Base-by-base conservation (phyloP, 2,329 filamentous ascomycete species). In the Parafenestella ontariensis region DNA sequence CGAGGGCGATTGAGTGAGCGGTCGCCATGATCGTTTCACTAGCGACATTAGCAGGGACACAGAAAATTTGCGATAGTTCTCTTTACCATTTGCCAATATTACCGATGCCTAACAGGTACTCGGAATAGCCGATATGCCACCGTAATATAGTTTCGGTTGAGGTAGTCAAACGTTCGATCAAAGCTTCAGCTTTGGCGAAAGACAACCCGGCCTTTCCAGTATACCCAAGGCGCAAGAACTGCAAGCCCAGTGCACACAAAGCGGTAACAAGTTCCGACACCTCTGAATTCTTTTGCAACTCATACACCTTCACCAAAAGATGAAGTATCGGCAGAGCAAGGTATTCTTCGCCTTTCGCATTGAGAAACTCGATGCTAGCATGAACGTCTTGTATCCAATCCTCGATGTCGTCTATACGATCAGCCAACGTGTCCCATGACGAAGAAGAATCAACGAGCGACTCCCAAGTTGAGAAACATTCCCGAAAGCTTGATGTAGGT, bases 81-180 rank as follows among this genome's bases (percentile, higher is more conserved):
- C 24, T 63, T 63, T 69, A 77, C 76, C 81, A 89, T 74, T 89
- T 87, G 9, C 87, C 82, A 15, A 85, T 77, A 45, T 87, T 86
- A 9, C 89, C 89, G 11, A 88, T 83, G 1, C 85, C 84, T 17
- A 93, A 78, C 24, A 88, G 81, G 71, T 92, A 92, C 71, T 96
- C 91, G 0, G 90, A 87, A 56, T 88, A 87, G 0, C 87, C 85
- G 6, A 96, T 77, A 60, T 92, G 84, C 71, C 89, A 89, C 29
- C 81, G 79, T 13, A 89, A 62, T 24, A 72, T 76, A 13, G 81
- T 77, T 45, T 82, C 74, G 9, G 76, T 73, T 3, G 81, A 78
- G 1, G 80, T 61, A 1, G 72, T 70, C 36, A 74, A 73, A 8
- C 71, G 72, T 10, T 70, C 66, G 5, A 82, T 61, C 46, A 83